Base-by-base conservation (phyloP, 2,329 filamentous ascomycete species). In the Fonsecaea nubica region DNA sequence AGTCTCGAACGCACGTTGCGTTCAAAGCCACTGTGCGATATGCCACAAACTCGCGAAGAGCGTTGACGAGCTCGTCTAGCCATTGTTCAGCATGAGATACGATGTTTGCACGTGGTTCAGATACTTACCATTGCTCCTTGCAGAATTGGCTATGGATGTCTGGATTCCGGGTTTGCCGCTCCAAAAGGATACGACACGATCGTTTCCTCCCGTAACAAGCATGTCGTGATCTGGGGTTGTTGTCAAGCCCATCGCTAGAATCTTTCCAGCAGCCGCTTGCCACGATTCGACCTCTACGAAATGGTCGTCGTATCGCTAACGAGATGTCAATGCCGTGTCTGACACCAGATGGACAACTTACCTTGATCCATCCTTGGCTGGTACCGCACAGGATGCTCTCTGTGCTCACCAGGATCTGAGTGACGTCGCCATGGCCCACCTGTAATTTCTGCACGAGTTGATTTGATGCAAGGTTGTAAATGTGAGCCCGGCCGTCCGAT, bases 381-480 rank as follows among this genome's bases (percentile, higher is more conserved):
- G 92, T 92, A 15, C 91, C 93, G 71, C 91, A 94, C 81, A 95
- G 95, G 7, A 97, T 83, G 69, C 90, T 90, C 0, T 93, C 92
- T 80, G 92, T 92, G 30, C 91, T 90, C 30, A 73, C 62, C 38
- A 70, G 64, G 13, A 73, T 71, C 40, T 73, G 68, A 50, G 63
- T 70, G 78, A 97, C 90, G 70, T 92, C 90, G 52, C 98, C 83
- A 0, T 92, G 90, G 83, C 96, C 92, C 5, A 72, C 63, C 76
- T 98, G 92, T 75, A 99, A 90, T 18, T 92, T 93, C 64, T 95
- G 86, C 53, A 99, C 85, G 57, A 95, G 89, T 78, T 99, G 95
- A 62, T 90, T 89, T 0, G 95, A 98, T 76, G 98, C 94, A 13
- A 99, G 84, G 76, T 99, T 96, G 94, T 96, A 99, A 10, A 99